A percentile compares a stretch with the other conserved stretches of the same genome.
These are phyloP conservation scores for Ophiostoma sp. DNA, from an alignment of 2,329 filamentous ascomycete genomes.

Conservation along the genomic window DNA sequence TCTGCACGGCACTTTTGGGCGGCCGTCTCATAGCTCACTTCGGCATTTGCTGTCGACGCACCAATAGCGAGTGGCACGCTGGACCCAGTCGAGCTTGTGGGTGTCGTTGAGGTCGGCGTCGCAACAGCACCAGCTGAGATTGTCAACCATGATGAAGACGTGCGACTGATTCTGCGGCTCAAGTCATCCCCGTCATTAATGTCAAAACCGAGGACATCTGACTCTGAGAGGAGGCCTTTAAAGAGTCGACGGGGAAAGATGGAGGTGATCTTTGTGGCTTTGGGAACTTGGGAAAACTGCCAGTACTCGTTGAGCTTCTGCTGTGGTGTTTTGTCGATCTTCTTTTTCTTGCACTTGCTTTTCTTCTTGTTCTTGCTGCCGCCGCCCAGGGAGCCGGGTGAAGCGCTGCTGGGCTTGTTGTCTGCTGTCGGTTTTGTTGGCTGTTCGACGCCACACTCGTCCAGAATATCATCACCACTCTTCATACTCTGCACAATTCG, in stretches of 20 bases:
- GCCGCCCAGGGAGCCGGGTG: neutral
- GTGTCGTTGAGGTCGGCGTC: neutral
- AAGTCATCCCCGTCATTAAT: no score
- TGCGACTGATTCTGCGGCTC: neutral
- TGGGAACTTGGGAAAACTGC: conserved; percentile 39
- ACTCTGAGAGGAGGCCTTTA: conserved; percentile 31
- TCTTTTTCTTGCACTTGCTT: conserved; percentile 9
- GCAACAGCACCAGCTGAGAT: neutral
- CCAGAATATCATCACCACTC: neutral
- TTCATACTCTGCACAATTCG: neutral
- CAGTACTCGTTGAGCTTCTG: conserved; percentile 41
- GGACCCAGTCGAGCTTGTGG: neutral
- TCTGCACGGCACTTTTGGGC: conserved; percentile 39
- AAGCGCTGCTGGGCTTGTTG: neutral
- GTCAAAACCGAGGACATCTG: conserved; percentile 14
- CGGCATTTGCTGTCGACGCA: neutral
- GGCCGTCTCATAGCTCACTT: conserved; percentile 38
- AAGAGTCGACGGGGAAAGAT: conserved; percentile 42
- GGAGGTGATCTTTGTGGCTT: conserved; percentile 42
- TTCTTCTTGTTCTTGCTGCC: neutral
- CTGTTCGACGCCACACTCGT: neutral
- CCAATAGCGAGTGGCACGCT: neutral
- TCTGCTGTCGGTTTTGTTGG: neutral
- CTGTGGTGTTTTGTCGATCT: conserved; percentile 33
- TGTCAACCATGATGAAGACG: conserved; percentile 18